Evolutionary conservation across 768 basidiomycete species (phyloP).

Genomic region (Galerina marginata): DNA sequence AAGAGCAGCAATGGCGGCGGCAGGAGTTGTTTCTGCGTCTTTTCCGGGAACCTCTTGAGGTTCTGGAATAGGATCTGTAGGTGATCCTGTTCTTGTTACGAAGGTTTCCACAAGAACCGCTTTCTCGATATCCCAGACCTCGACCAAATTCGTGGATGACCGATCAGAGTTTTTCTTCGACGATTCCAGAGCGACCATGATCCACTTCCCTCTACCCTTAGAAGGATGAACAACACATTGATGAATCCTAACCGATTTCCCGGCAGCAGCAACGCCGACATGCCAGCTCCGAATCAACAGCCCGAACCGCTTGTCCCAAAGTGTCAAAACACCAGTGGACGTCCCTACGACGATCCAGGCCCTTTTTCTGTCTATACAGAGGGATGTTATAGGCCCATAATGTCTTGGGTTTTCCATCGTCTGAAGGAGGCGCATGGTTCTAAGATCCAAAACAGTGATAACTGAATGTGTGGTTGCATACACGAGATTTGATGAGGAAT

Average conservation of each 20-base stretch:
- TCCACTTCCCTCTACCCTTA: slow-evolving; percentile 87
- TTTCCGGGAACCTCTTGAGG: slow-evolving; percentile 55
- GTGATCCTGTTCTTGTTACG: slow-evolving; percentile 54
- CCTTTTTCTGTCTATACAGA: slow-evolving; percentile 84
- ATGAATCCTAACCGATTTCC: slow-evolving; percentile 63
- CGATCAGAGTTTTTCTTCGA: slow-evolving; percentile 46
- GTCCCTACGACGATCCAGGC: slow-evolving; percentile 93
- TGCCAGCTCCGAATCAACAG: slow-evolving; percentile 89
- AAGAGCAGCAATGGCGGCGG: slow-evolving; percentile 78
- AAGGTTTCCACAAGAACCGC: slow-evolving; percentile 81
- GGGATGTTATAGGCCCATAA: slow-evolving; percentile 82
- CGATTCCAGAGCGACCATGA: slow-evolving; percentile 81
- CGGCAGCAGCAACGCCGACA: slow-evolving; percentile 60
- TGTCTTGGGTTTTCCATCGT: slow-evolving; percentile 86
- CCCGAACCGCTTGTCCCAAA: slow-evolving; percentile 97
- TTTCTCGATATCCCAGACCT: slow-evolving; percentile 94
- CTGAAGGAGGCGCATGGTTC: slow-evolving; percentile 79
- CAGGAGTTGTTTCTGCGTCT: slow-evolving; percentile 67
- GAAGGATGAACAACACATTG: slow-evolving; percentile 85
- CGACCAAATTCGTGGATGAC: slow-evolving; percentile 61
- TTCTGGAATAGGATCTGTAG: slow-evolving; percentile 56
- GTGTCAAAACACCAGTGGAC: slow-evolving; percentile 77
- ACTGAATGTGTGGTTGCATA: slow-evolving; percentile 84
- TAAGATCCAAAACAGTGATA: slow-evolving; percentile 80
- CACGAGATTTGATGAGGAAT: slow-evolving; percentile 80